These are phyloP conservation scores for Brassica rapa DNA, from an alignment of 345 rosid species.

Conservation along the genomic window DNA sequence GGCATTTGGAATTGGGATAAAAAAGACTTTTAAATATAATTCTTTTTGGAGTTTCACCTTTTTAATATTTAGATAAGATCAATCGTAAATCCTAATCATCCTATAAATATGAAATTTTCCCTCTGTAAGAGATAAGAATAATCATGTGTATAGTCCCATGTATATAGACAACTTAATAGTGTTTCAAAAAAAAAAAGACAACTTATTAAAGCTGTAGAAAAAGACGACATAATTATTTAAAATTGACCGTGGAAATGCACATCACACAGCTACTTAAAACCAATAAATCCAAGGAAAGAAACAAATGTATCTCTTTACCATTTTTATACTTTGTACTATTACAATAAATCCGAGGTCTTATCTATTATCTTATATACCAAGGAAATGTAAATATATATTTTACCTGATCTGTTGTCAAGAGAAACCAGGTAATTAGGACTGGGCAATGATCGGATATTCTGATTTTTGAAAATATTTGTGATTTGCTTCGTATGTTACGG, in stretches of 20 bases:
- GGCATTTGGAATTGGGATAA: conserved; percentile 24
- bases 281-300: background rate
- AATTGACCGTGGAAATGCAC: conserved; percentile 19
- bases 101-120: background rate
- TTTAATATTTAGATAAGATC: conserved; percentile 32
- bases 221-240: background rate
- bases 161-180: background rate
- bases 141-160: background rate
- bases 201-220: background rate
- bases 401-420: too few species aligned
- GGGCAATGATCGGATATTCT: too few species aligned
- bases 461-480: too few species aligned
- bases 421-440: too few species aligned
- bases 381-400: too few species aligned
- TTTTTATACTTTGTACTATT: background rate
- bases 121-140: background rate
- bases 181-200: background rate
- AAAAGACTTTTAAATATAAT: background rate
- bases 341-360: background rate
- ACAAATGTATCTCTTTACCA: background rate
- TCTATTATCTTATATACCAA: too few species aligned
- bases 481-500: too few species aligned
- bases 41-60: background rate
- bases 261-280: conserved; percentile 5
- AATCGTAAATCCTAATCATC: conserved; percentile 1